Conservation (phyloP, 208 protist genomes). For the Trypanosoma lewisi region DNA sequence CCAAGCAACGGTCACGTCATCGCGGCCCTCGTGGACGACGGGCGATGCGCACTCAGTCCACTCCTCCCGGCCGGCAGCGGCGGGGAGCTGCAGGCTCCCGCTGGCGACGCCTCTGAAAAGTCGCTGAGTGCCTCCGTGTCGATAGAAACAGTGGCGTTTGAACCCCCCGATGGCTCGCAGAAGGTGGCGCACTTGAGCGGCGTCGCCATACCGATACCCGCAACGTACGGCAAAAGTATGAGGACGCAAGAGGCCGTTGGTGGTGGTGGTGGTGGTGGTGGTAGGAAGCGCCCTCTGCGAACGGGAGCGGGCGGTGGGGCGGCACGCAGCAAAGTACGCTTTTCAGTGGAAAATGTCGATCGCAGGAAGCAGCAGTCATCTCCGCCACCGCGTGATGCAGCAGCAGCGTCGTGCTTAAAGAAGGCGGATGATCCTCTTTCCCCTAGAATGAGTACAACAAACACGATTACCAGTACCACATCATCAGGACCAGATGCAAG, state of each 20-base stretch:
- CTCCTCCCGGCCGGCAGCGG: background rate
- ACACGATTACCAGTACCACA: background rate
- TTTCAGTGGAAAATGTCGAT: background rate
- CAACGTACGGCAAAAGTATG: slow-evolving; percentile 20
- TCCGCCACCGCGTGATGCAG: background rate
- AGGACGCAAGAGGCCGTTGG: background rate
- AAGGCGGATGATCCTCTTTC: background rate
- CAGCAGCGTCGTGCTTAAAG: background rate
- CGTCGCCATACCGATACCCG: slow-evolving; percentile 7
- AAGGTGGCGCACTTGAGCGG: background rate
- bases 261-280: no score
- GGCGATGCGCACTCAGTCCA: background rate
- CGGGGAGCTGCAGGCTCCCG: slow-evolving; percentile 6
- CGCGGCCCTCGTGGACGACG: slow-evolving; percentile 25
- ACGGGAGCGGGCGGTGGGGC: background rate
- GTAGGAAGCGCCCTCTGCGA: background rate
- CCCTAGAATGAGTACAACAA: background rate
- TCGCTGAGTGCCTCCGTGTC: background rate
- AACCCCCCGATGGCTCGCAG: background rate
- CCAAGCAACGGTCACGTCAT: slow-evolving; percentile 44
- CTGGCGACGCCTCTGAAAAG: slow-evolving; percentile 19
- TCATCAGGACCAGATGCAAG: no score
- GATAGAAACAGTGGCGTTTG: background rate
- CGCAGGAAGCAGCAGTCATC: background rate
- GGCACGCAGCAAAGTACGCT: background rate